Base-by-base conservation (phyloP, 2,329 filamentous ascomycete species). In the Arthroderma sp. region DNA sequence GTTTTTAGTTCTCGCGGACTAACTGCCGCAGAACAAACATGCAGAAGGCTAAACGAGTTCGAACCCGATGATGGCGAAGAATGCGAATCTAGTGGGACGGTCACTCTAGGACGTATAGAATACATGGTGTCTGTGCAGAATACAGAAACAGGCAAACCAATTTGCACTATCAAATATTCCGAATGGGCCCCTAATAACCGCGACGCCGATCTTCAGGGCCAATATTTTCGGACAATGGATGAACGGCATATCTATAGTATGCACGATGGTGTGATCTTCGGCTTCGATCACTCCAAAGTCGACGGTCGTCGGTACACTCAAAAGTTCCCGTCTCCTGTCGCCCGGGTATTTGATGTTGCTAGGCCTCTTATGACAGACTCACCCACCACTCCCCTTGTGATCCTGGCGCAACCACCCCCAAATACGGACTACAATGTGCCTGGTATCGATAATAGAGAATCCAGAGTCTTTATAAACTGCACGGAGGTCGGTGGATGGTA, bases 141-240 rank as follows among this genome's bases (percentile, higher is more conserved):
- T 48, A 76, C 74, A 38, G 76, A 83, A 53, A 80, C 78, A 3
- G 81, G 82, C 1, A 77, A 81, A 47, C 77, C 78, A 5, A 82
- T 98, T 50, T 94, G 87, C 56, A 94, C 85, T 0, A 77, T 98
- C 53, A 88, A 80, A 52, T 98, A 93, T 59, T 83, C 86, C 7
- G 91, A 98, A 61, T 98, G 91, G 91, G 81, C 80, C 0, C 85
- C 88, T 9, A 98, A 98, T 62, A 93, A 83, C 47, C 84, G 81
- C 49, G 89, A 98, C 62, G 77, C 77, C 50, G 91, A 98, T 59
- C 77, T 98, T 5, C 80, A 86, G 55, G 77, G 77, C 41, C 86
- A 96, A 58, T 91, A 96, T 57, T 75, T 75, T 9, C 67, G 71
- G 7, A 86, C 87, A 0, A 81, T 88, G 59, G 88, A 96, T 60